Evolutionary conservation across 345 rosid genomes (phyloP).

Genomic region (Atalantia buxifolia): DNA sequence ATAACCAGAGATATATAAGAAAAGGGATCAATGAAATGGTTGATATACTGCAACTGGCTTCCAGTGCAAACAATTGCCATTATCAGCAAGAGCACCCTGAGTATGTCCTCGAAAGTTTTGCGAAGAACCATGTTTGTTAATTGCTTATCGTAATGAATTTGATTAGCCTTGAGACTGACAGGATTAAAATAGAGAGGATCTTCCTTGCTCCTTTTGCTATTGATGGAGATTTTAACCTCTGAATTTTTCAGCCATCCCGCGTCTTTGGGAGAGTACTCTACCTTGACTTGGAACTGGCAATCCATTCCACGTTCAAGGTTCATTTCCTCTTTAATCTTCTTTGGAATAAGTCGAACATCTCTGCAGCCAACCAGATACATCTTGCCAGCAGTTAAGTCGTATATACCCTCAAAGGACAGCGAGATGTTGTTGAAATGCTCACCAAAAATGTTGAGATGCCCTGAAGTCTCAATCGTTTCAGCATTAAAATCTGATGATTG

Average conservation of each 20-base stretch:
- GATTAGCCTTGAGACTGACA: neutral
- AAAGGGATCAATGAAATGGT: neutral
- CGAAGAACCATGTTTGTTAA: neutral
- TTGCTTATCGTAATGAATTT: neutral
- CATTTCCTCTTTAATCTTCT: neutral
- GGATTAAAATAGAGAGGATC: neutral
- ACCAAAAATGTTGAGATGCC: neutral
- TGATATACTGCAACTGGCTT: neutral
- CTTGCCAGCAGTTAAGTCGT: neutral
- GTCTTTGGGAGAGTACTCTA: neutral
- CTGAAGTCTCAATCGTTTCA: neutral
- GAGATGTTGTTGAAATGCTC: neutral
- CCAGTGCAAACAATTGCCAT: neutral
- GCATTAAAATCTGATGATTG: neutral
- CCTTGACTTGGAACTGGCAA: neutral
- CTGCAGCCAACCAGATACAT: constrained; percentile 3
- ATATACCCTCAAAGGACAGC: neutral
- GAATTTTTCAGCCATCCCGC: neutral
- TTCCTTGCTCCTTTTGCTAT: neutral
- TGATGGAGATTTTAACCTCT: neutral
- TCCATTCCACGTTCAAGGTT: neutral
- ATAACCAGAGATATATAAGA: neutral
- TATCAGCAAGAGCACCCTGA: neutral
- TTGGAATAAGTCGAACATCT: neutral
- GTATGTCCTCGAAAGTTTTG: neutral